phyloP scores from a whole-genome alignment of 2,329 filamentous ascomycete species.

The Exutisphaerella laricina region DNA sequence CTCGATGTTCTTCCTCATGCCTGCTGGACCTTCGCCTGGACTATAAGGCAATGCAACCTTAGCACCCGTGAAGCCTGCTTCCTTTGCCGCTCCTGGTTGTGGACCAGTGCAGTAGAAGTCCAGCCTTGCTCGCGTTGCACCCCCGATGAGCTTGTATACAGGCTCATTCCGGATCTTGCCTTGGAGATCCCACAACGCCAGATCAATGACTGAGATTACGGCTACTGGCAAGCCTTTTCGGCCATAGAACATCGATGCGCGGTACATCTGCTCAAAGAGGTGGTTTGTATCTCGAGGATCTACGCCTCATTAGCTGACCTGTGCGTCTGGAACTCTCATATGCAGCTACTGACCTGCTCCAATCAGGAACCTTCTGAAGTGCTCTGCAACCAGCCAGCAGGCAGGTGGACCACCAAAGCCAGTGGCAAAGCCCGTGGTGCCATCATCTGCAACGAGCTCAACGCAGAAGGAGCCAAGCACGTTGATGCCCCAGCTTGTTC shows the following conservation, averaged over 20 bases:
- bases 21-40: conserved; percentile 76
- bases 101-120: conserved; percentile 95
- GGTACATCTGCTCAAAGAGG: conserved; percentile 95
- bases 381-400: conserved; percentile 89
- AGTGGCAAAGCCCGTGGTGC: conserved; percentile 89
- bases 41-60: conserved; percentile 89
- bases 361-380: conserved; percentile 87
- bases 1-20: conserved; percentile 82
- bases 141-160: conserved; percentile 90
- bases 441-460: conserved; percentile 82
- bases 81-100: conserved; percentile 70
- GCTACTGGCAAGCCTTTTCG: conserved; percentile 86
- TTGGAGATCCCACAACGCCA: conserved; percentile 86
- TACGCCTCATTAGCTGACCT: too few species aligned
- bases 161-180: conserved; percentile 90
- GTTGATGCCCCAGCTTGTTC: conserved; percentile 94
- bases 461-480: conserved; percentile 88
- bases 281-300: conserved; percentile 89
- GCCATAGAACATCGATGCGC: conserved; percentile 92
- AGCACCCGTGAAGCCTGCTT: conserved; percentile 83
- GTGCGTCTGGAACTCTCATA: conserved; percentile 11
- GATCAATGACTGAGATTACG: conserved; percentile 89
- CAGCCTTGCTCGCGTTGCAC: conserved; percentile 74
- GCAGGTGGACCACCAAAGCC: conserved; percentile 90
- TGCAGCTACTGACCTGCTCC: conserved; percentile 54